These are phyloP conservation scores for Podospora fimiseda DNA, from an alignment of 495 filamentous ascomycete species.

Conservation along the genomic window DNA sequence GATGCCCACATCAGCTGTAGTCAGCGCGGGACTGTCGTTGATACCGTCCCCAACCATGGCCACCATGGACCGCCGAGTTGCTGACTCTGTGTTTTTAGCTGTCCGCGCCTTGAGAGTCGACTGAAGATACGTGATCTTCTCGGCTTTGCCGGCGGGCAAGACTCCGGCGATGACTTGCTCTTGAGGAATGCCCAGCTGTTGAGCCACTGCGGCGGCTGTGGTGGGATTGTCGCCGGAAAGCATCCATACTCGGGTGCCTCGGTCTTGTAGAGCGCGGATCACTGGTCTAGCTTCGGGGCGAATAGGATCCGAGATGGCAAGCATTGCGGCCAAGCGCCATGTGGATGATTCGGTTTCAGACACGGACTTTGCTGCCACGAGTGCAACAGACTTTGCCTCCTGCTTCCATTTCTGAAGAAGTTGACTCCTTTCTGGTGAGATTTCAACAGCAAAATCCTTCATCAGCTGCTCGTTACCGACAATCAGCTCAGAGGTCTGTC, in stretches of 20 bases:
- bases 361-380: slow-evolving; percentile 48
- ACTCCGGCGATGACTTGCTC: slow-evolving; percentile 82
- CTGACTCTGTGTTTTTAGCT: slow-evolving; percentile 17
- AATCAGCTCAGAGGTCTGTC: slow-evolving; percentile 53
- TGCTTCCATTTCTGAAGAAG: slow-evolving; percentile 60
- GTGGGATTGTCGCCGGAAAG: slow-evolving; percentile 77
- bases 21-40: slow-evolving; percentile 80
- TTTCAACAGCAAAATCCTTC: slow-evolving; percentile 33
- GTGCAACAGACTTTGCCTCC: slow-evolving; percentile 66
- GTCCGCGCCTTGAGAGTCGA: slow-evolving; percentile 40
- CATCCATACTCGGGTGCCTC: slow-evolving; percentile 76
- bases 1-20: slow-evolving; percentile 74
- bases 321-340: slow-evolving; percentile 42
- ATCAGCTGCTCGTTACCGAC: slow-evolving; percentile 83
- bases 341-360: slow-evolving; percentile 1
- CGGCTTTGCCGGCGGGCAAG: slow-evolving; percentile 78
- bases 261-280: slow-evolving; percentile 59
- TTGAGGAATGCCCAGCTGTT: slow-evolving; percentile 64
- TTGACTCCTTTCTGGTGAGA: slow-evolving; percentile 29
- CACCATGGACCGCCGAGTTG: slow-evolving; percentile 32
- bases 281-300: slow-evolving; percentile 66
- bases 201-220: slow-evolving; percentile 71
- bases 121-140: slow-evolving; percentile 76
- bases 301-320: slow-evolving; percentile 65
- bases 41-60: slow-evolving; percentile 75